Base-by-base conservation (phyloP, 768 basidiomycete species). In the Chalciporus chontae region DNA sequence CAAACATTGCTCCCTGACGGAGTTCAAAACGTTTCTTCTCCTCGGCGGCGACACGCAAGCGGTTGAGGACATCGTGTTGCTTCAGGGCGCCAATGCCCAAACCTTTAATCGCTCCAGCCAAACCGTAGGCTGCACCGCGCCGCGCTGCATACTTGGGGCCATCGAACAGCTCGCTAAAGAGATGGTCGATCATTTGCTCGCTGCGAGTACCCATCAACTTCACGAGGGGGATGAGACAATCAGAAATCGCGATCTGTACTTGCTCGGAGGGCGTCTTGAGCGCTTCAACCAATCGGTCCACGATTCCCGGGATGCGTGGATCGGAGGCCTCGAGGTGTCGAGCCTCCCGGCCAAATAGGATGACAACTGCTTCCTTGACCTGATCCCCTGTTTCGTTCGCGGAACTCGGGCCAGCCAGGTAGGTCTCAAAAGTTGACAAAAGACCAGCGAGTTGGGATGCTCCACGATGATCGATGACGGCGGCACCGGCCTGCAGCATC, bases 91-190 rank as follows among this genome's bases (percentile, higher is more conserved):
- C 74, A 24, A 98, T 80, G 1, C 96, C 96, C 1, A 85, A 79
- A n/a, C 96, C 96, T 60, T 88, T 90, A 63, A 97, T 77, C 38
- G 91, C 80, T 23, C 96, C 96, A 2, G 95, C 93, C 17, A 99
- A 71, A 37, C 95, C 96, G 66, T 97, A 98, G 1, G 95, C 94
- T 1, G 95, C 94, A 27, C 96, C 96, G n/a, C 95, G 81, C n/a
- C 96, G 81, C 44, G 81, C 78, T 9, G 91, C 95, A 62, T 99
- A 98, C 65, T 94, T 97, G 8, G 81, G 73, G 5, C 83, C 84
- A 43, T 81, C 76, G 52, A 89, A 83, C 15, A 97, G 75, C 29
- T 92, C 85, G 10, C 81, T 76, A 57, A 94, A 79, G 3, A 99
- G 75, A 48, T 76, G 72, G 43, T 91, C 88, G 40, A 93, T 78